Evolutionary conservation across 768 basidiomycete genomes (phyloP), one percentile per base, ranked within the genome.

Genomic region (Pleurotus pulmonarius): DNA sequence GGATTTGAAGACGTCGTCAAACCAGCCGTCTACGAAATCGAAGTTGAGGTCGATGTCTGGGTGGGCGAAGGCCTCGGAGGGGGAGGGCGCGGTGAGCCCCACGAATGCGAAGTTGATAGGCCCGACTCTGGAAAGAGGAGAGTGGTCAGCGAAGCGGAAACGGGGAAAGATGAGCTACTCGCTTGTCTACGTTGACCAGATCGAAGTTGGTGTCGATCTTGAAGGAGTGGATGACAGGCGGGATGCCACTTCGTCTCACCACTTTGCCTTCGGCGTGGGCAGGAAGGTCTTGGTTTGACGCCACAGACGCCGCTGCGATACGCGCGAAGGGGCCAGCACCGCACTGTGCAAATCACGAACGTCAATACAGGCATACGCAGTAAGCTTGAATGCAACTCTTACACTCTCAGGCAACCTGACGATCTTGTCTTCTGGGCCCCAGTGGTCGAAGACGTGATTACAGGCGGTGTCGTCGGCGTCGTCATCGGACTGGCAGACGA

Each of bases 281-380:
- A 0, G 74, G 72, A 11, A 75, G 61, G 0, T 68, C 67, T 58
- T 77, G 76, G 56, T 77, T 66, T 9, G 66, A 60, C 2, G 72
- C 64, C 9, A 67, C 9, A 34, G 29, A 34, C 9, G 29, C 29
- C 29, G 29, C 29, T 34, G 29, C 29, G 29, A 34, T 34, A 11
- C 29, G 29, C 9, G 29, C 29, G 3, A 34, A 34, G 29, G 29
- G 29, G 9, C 29, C 29, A 8, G 29, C 29, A 2, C 29, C 29
- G 9, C 29, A 34, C 29, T 34, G 29, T 8, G 29, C 2, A 34
- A 1, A 11, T 9, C 8, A 34, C 7, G 6, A 34, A 34, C 7
- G 29, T 34, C 29, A 34, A 11, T 34, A 11, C 2, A 8, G 9
- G 29, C 9, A 34, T 11, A 0, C 29, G 11, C 11, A 34, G 11